Base-by-base conservation (phyloP, 352 stramenopile species). In the Phytophthora boehmeriae region DNA sequence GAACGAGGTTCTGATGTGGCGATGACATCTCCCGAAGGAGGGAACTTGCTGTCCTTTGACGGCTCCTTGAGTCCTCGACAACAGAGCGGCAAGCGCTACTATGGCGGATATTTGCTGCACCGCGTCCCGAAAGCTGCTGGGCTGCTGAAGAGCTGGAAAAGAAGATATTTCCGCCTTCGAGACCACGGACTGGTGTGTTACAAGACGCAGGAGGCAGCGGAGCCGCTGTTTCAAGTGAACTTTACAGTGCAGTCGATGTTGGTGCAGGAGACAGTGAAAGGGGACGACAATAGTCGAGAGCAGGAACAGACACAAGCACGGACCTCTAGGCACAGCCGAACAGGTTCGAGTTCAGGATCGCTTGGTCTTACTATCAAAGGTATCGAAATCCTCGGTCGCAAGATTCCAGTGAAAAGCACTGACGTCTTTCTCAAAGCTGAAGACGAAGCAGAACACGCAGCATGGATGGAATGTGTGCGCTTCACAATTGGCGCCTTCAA, bases 141-240 rank as follows among this genome's bases (percentile, higher is more conserved):
- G 11, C 78, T 92, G 28, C 71, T 91, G 28, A 90, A 89, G 53
- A 71, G 66, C 25, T 91, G 83, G 75, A 85, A 88, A 66, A 74
- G 71, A 36, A 86, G 80, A 39, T 93, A 86, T 54, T 93, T 92
- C 62, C 72, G 85, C 1, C 63, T 92, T 38, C 66, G 77, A 13
- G 80, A 91, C 38, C 77, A 89, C 48, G 78, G 80, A 48, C 20
- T 92, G 13, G 50, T 92, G 43, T 90, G 85, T 53, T 92, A 82
- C 67, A 79, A 79, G 59, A 53, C 74, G 16, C 47, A 75, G 10
- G 78, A 90, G 5, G 66, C 74, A 9, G 52, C 78, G 0, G 59
- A 58, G 35, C 77, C 78, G 38, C 59, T 91, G 17, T 89, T 92
- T 55, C 73, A 90, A 52, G 71, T 92, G 46, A 59, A 69, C 11